Evolutionary conservation across 345 rosid species (phyloP).

Genomic region (Psidium guajava): DNA sequence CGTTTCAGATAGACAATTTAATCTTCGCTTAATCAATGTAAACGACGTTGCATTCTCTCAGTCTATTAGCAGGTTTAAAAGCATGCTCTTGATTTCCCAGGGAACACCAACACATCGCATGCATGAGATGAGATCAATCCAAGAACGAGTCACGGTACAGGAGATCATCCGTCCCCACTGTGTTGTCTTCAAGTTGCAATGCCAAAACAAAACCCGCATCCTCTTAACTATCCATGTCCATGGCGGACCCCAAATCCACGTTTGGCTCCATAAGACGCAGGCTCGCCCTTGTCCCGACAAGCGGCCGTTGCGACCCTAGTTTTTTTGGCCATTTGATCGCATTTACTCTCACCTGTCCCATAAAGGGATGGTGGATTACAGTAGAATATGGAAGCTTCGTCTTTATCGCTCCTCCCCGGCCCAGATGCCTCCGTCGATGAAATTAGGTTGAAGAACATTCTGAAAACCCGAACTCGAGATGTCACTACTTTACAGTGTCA

Average conservation of each 20-base stretch:
- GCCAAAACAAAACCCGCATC: background rate
- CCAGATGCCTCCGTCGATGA: too few species aligned
- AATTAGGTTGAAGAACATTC: too few species aligned
- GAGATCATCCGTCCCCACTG: background rate
- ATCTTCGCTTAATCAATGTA: background rate
- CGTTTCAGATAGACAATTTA: background rate
- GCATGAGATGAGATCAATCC: background rate
- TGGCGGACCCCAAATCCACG: background rate
- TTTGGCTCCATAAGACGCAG: background rate
- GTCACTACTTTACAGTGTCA: background rate
- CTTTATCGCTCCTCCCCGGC: background rate
- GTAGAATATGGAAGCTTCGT: background rate
- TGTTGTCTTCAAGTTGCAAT: background rate
- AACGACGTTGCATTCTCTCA: background rate
- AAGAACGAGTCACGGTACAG: background rate
- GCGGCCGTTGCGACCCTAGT: background rate
- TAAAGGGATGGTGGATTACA: background rate
- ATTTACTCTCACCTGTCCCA: background rate
- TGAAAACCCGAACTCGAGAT: too few species aligned
- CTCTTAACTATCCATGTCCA: background rate
- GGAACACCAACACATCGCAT: background rate
- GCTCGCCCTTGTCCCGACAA: background rate
- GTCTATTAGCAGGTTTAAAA: background rate
- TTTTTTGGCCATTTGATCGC: background rate
- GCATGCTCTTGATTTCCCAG: background rate